Evolutionary conservation across 495 filamentous ascomycete genomes (phyloP).

Genomic region (Friedmanniomyces endolithicus): DNA sequence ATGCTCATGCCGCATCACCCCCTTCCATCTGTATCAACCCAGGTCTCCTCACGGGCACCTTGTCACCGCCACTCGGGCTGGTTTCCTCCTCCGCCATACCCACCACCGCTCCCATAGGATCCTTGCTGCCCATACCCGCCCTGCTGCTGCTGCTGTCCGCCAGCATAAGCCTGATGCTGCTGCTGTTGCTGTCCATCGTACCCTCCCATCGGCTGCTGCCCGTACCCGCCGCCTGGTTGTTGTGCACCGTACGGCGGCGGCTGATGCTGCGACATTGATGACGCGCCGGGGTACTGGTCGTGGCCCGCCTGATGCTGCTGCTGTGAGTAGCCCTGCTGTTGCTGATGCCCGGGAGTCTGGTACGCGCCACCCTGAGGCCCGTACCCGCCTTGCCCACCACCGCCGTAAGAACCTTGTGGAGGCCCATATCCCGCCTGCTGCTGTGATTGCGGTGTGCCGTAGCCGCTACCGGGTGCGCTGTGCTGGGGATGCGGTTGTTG

Average conservation of each 20-base stretch:
- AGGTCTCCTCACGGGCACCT: too few species aligned
- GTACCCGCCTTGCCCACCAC: constrained; percentile 5
- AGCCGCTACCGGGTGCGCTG: neutral
- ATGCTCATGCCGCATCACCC: too few species aligned
- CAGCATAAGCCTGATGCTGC: constrained; percentile 13
- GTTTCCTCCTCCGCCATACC: neutral
- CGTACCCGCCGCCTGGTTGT: constrained; percentile 5
- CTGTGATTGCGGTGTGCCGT: neutral
- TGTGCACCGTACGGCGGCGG: neutral
- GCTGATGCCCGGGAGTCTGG: constrained; percentile 10
- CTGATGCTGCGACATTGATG: constrained; percentile 1
- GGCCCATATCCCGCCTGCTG: constrained; percentile 14
- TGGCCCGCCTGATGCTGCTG: constrained; percentile 1
- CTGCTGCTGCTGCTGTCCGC: constrained; percentile 4
- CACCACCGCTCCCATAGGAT: neutral
- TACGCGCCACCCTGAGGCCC: constrained; percentile 10
- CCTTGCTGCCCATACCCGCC: constrained; percentile 6
- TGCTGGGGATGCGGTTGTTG: constrained; percentile 12
- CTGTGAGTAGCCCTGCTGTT: neutral
- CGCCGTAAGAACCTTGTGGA: constrained; percentile 27
- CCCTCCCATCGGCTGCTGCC: neutral
- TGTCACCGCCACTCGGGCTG: neutral
- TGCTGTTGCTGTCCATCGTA: constrained; percentile 8
- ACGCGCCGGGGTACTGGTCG: constrained; percentile 3
- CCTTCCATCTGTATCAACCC: too few species aligned